phyloP scores from a whole-genome alignment of 2,329 filamentous ascomycete species.

The Ploettnerulaceae sp. region DNA sequence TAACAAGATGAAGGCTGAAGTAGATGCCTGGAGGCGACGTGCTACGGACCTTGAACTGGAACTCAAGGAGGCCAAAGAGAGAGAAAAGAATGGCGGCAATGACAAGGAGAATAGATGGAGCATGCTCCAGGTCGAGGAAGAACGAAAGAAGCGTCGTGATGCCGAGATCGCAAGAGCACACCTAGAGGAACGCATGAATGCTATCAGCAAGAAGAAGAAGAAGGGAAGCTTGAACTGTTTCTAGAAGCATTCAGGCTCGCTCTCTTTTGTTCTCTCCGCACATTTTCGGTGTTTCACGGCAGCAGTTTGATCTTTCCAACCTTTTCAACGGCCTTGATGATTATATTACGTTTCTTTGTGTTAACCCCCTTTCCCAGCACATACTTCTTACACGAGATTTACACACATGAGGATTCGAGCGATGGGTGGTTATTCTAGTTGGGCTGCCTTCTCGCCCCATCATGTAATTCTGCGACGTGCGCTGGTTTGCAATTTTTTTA shows the following conservation, averaged over 20 bases:
- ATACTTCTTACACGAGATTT: conserved; percentile 9
- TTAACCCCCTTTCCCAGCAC: conserved; percentile 10
- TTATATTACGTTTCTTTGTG: conserved; percentile 14
- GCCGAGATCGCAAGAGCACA: conserved; percentile 85
- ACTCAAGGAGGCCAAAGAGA: conserved; percentile 50
- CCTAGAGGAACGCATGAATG: conserved; percentile 91
- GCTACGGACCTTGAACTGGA: conserved; percentile 49
- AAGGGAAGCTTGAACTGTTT: conserved; percentile 97
- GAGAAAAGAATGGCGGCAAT: conserved; percentile 33
- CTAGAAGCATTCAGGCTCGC: conserved; percentile 20
- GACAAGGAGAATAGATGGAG: conserved; percentile 52
- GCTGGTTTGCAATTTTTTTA: conserved; percentile 11
- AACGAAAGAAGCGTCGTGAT: conserved; percentile 84
- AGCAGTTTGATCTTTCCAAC: neutral
- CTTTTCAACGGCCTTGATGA: conserved; percentile 18
- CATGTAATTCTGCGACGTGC: conserved; percentile 18
- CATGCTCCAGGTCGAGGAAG: conserved; percentile 91
- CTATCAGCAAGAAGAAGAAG: conserved; percentile 74
- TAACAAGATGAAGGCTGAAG: conserved; percentile 86
- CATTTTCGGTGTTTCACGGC: conserved; percentile 9
- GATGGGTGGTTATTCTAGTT: conserved; percentile 9
- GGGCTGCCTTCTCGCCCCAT: conserved; percentile 7
- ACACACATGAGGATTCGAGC: conserved; percentile 11
- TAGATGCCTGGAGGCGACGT: conserved; percentile 87
- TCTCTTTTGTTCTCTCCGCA: conserved; percentile 6